A percentile compares a stretch with the other conserved stretches of the same genome.
Evolutionary conservation across 352 stramenopile genomes (phyloP).

Genomic region (Pythium rhizo-oryzae): DNA sequence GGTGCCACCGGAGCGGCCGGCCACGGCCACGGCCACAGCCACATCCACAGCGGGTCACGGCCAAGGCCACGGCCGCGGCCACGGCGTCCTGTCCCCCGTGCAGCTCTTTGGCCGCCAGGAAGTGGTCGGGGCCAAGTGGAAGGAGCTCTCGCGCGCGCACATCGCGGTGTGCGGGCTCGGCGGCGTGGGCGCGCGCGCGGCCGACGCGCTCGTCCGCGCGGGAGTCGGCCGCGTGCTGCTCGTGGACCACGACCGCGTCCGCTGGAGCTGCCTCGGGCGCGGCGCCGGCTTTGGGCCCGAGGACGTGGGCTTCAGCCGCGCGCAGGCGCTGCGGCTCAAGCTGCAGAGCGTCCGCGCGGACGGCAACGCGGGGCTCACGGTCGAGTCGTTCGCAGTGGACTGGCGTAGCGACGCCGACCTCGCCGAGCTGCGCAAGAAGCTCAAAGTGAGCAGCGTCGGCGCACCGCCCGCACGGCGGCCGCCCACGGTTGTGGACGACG

Average conservation of each 20-base stretch:
- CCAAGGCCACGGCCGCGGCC: background rate
- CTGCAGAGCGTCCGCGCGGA: constrained; percentile 34
- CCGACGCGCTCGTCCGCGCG: constrained; percentile 38
- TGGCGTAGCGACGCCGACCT: constrained; percentile 36
- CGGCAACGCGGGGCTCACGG: background rate
- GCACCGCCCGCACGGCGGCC: background rate
- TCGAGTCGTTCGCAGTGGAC: constrained; percentile 40
- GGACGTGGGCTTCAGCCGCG: constrained; percentile 40
- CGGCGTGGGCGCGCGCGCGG: constrained; percentile 31
- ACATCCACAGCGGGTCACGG: background rate
- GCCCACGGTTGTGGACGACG: background rate
- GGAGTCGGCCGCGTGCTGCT: constrained; percentile 42
- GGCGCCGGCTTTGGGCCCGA: constrained; percentile 33
- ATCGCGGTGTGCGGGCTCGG: constrained; percentile 40
- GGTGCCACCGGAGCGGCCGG: constrained; percentile 8
- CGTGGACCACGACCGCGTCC: constrained; percentile 35
- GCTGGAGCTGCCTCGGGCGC: constrained; percentile 32
- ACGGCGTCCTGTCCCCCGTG: constrained; percentile 18
- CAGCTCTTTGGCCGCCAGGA: constrained; percentile 37
- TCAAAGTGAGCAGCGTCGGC: constrained; percentile 37
- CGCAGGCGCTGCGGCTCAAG: constrained; percentile 39
- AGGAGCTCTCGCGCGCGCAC: constrained; percentile 29
- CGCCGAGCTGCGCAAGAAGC: constrained; percentile 39
- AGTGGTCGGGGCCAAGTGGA: constrained; percentile 30
- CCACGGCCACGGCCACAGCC: background rate